Evolutionary conservation across 1,284 basidiomycete genomes (phyloP), one percentile per base, ranked within the genome.

Genomic region (Psilocybe mexicana): DNA sequence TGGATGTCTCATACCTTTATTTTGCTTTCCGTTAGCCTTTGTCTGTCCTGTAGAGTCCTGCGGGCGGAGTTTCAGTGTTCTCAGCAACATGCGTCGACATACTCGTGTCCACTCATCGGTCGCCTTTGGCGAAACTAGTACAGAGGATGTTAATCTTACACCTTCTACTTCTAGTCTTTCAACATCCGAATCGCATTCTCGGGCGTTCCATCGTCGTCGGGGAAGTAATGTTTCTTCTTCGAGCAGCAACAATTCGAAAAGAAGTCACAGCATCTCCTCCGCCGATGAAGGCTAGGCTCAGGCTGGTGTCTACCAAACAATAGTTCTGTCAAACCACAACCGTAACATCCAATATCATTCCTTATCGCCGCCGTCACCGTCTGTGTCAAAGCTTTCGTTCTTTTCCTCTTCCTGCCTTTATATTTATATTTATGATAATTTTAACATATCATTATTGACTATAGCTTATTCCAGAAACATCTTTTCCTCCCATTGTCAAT

Each of bases 51-150:
- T 85, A 56, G 84, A 87, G 59, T 83, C 83, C 59, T 93, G 91
- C 71, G 87, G 88, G 6, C 84, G 90, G 53, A 85, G 85, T 67
- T 93, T 93, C 73, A 92, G 89, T 69, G 91, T 93, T 54, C 83
- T 92, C 67, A 92, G 89, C 70, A 93, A 93, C 76, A 93, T 93
- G 91, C 87, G 90, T 59, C 80, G 90, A 57, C 90, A 93, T 70
- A 85, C 88, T 57, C 84, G 90, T 57, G 86, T 88, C 24, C 90
- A 92, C 67, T 77, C 72, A n/a, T 77, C 78, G 47, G 63, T 63
- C 43, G 60, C 71, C 24, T 66, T 65, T 53, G 74, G 72, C 61
- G 71, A 73, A 45, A 70, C 72, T 45, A 74, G 73, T 38, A 76
- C 74, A 57, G 81, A 83, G 56, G 82, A 83, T 57, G 73, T 71